phyloP scores from a whole-genome alignment of 257 asterid genomes.

The Nicotiana noctiflora region DNA sequence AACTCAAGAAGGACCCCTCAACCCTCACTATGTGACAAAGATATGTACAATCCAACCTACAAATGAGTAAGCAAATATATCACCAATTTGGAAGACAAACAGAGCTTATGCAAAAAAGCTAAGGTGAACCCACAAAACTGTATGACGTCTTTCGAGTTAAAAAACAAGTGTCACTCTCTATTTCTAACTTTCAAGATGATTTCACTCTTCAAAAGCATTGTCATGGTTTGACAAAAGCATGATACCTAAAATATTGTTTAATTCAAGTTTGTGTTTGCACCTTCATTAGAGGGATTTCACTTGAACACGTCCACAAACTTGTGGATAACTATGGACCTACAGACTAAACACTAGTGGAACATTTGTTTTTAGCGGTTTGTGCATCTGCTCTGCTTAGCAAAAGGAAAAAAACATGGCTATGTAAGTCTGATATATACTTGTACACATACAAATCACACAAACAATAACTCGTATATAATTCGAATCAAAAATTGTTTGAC shows the following conservation, averaged over 20 bases:
- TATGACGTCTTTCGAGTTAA: neutral
- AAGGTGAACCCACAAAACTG: neutral
- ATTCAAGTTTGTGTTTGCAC: neutral
- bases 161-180: neutral
- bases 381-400: neutral
- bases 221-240: neutral
- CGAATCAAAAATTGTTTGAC: no score
- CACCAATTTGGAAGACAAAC: neutral
- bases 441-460: neutral
- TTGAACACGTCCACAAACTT: neutral
- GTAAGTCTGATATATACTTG: neutral
- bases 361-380: neutral
- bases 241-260: neutral
- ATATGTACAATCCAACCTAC: neutral
- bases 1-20: constrained; percentile 5
- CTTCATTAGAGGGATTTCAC: no score
- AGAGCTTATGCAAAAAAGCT: neutral
- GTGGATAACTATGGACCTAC: neutral
- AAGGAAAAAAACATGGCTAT: neutral
- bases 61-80: neutral
- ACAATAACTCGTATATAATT: no score
- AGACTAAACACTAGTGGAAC: neutral
- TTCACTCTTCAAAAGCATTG: neutral
- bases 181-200: neutral
- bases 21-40: neutral